Evolutionary conservation across 2,329 filamentous ascomycete species (phyloP).

Genomic region (Talaromyces sp.): DNA sequence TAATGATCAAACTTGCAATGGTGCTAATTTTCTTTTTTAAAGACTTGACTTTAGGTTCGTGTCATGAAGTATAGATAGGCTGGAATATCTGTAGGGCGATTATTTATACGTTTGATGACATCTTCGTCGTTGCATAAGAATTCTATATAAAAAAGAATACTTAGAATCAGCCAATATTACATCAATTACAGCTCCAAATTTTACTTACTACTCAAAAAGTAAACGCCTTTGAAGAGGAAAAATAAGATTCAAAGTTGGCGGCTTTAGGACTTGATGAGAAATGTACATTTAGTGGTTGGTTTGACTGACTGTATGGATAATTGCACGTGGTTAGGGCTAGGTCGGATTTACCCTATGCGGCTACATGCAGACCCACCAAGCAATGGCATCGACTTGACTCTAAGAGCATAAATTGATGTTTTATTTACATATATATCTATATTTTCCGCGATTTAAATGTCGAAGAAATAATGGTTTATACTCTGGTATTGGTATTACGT

Average conservation of each 20-base stretch:
- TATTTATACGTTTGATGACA: background rate
- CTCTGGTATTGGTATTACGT: background rate
- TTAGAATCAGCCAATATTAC: background rate
- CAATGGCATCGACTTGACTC: background rate
- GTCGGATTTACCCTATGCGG: background rate
- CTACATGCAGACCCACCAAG: background rate
- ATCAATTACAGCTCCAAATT: background rate
- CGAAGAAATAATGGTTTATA: background rate
- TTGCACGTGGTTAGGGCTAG: background rate
- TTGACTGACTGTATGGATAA: too few relatives aligned
- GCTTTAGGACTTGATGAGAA: background rate
- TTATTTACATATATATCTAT: background rate
- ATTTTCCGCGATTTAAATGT: background rate
- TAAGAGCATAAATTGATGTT: background rate
- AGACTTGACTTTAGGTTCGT: conserved; percentile 36
- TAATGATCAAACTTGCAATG: background rate
- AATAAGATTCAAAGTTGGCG: background rate
- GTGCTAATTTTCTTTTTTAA: background rate
- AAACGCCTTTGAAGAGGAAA: background rate
- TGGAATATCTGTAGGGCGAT: background rate
- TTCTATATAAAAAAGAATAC: background rate
- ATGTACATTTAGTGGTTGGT: background rate
- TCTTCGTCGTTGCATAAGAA: background rate
- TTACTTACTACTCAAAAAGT: too few relatives aligned
- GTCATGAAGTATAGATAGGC: background rate